Evolutionary conservation across 768 basidiomycete species (phyloP).

Genomic region (Asterophora parasitica): DNA sequence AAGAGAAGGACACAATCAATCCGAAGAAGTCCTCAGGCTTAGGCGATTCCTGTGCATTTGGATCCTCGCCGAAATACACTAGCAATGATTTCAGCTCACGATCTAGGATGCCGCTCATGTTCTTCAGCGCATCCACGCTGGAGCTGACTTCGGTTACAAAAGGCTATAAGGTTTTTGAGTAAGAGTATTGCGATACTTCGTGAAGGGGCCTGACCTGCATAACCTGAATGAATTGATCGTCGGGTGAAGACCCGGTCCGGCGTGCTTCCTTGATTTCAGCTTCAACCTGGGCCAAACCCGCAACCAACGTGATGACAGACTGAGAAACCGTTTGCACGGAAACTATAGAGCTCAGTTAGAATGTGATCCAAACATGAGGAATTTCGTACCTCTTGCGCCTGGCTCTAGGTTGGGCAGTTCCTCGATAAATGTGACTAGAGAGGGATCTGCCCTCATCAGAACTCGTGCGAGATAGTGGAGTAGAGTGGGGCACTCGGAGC

Average conservation of each 20-base stretch:
- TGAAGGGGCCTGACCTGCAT: constrained; percentile 53
- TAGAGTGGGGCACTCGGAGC: constrained; percentile 76
- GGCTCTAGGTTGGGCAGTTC: constrained; percentile 80
- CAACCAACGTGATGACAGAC: constrained; percentile 51
- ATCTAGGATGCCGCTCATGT: constrained; percentile 53
- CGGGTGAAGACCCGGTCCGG: constrained; percentile 25
- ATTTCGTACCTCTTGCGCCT: constrained; percentile 66
- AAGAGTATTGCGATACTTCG: too few relatives aligned
- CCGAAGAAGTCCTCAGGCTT: constrained; percentile 85
- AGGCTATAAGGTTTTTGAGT: constrained; percentile 24
- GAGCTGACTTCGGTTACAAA: constrained; percentile 47
- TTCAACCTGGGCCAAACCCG: constrained; percentile 53
- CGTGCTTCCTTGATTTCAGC: constrained; percentile 47
- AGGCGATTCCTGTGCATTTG: constrained; percentile 54
- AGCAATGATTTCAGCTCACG: constrained; percentile 57
- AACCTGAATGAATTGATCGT: constrained; percentile 60
- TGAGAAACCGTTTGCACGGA: constrained; percentile 65
- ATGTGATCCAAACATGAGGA: background rate
- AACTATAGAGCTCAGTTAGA: constrained; percentile 36
- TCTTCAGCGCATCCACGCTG: constrained; percentile 60
- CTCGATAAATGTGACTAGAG: constrained; percentile 66
- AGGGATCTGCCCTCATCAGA: constrained; percentile 61
- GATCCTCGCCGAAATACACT: constrained; percentile 74
- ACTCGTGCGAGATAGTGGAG: constrained; percentile 84
- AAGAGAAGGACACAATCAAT: constrained; percentile 68